A percentile compares a stretch with the other conserved stretches of the same genome.
Conservation (phyloP, 306 rosid species). For the Sicyos edulis region DNA sequence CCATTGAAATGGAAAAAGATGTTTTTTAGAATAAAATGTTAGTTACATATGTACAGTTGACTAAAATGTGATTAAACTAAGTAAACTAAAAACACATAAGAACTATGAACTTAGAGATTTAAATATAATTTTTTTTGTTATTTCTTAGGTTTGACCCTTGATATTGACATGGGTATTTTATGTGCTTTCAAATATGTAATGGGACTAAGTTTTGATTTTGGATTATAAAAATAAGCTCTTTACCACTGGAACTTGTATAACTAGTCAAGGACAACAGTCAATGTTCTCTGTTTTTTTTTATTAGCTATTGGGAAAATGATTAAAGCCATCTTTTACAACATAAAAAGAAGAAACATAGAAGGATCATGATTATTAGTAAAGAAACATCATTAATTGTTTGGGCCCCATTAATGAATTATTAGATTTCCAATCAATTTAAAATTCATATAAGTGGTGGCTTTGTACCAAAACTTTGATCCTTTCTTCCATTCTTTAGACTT, state of each 20-base stretch:
- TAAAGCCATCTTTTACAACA: background rate
- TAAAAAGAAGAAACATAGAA: conserved; percentile 3
- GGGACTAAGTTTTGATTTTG: no score
- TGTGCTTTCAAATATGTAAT: no score
- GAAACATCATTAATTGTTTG: background rate
- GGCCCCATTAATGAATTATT: conserved; percentile 13
- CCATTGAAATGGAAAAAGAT: no score
- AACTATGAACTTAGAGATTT: no score
- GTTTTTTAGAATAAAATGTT: no score
- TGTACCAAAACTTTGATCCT: background rate
- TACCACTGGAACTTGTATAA: background rate
- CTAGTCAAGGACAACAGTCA: background rate
- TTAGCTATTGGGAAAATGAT: background rate
- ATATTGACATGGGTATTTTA: no score
- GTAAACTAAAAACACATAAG: no score
- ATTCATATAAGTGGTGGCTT: background rate
- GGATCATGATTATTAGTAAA: background rate
- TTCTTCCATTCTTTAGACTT: background rate
- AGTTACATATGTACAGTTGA: no score
- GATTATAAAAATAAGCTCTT: no score
- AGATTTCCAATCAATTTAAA: background rate
- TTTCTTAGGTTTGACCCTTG: no score
- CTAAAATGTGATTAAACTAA: no score
- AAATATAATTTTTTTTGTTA: no score
- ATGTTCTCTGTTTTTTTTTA: background rate